These are phyloP conservation scores for Cystofilobasidium bisporidii DNA, from an alignment of 768 basidiomycete species.

Conservation along the genomic window DNA sequence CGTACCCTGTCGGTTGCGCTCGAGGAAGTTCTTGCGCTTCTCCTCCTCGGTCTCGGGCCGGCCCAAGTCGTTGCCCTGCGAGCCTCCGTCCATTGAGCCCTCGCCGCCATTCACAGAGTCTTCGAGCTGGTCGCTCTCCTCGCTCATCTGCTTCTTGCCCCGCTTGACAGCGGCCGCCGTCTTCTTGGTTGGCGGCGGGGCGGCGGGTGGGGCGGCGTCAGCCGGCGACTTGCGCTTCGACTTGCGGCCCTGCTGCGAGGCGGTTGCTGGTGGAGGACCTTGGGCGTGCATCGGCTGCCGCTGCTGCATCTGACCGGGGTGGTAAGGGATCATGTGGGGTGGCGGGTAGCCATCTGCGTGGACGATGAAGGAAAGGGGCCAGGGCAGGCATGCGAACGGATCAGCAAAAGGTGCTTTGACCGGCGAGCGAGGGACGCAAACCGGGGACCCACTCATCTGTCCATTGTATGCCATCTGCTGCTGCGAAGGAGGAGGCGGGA, in stretches of 20 bases:
- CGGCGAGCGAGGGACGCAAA: background rate
- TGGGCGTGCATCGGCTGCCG: conserved; percentile 9
- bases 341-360: background rate
- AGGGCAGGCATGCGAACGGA: background rate
- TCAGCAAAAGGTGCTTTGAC: background rate
- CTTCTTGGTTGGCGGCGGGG: conserved; percentile 2
- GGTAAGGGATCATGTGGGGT: background rate
- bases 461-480: background rate
- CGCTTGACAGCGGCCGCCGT: conserved; percentile 9
- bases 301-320: conserved; percentile 6
- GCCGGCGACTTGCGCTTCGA: conserved; percentile 20
- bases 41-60: conserved; percentile 91
- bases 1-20: conserved; percentile 91
- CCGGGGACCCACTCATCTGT: background rate
- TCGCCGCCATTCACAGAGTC: conserved; percentile 26
- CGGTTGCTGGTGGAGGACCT: background rate
- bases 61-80: conserved; percentile 2
- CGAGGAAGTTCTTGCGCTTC: conserved; percentile 90
- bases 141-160: conserved; percentile 51
- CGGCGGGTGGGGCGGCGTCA: background rate
- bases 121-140: conserved; percentile 35
- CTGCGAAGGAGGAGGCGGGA: too few relatives aligned
- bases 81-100: conserved; percentile 10
- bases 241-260: background rate
- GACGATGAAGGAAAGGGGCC: background rate